Evolutionary conservation across 495 filamentous ascomycete genomes (phyloP).

Genomic region (Terfezia claveryi): DNA sequence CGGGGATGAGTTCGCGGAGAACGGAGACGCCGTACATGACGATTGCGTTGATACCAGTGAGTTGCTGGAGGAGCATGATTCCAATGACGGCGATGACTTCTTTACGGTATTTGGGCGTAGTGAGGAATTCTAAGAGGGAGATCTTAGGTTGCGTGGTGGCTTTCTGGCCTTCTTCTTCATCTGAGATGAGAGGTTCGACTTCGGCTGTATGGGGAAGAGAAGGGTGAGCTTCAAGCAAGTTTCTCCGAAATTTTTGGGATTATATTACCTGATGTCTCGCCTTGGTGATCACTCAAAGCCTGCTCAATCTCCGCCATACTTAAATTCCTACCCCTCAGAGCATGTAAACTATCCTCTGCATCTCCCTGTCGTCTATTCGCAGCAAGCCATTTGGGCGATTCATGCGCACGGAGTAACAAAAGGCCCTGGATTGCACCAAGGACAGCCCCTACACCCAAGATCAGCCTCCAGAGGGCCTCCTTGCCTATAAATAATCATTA

Average conservation of each 20-base stretch:
- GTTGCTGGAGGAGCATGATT: slow-evolving; percentile 82
- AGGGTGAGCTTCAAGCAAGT: too few relatives aligned
- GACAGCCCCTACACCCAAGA: slow-evolving; percentile 49
- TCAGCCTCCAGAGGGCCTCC: slow-evolving; percentile 57
- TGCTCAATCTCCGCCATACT: slow-evolving; percentile 40
- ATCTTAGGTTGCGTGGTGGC: neutral
- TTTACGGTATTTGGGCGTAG: slow-evolving; percentile 34
- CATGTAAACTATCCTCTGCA: slow-evolving; percentile 46
- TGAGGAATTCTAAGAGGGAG: slow-evolving; percentile 4
- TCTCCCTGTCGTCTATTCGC: slow-evolving; percentile 35
- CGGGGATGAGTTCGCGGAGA: slow-evolving; percentile 50
- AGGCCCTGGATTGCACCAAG: slow-evolving; percentile 43
- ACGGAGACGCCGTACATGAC: slow-evolving; percentile 95
- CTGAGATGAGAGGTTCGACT: too few relatives aligned
- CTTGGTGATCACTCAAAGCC: slow-evolving; percentile 36
- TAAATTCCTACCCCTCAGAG: slow-evolving; percentile 37
- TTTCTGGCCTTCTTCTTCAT: too few relatives aligned
- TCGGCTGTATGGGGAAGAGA: too few relatives aligned
- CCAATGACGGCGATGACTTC: slow-evolving; percentile 68
- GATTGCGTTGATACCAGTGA: slow-evolving; percentile 86
- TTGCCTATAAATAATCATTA: slow-evolving; percentile 2
- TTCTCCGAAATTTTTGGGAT: neutral
- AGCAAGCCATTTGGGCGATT: slow-evolving; percentile 72
- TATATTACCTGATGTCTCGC: slow-evolving; percentile 8
- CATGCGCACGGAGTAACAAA: slow-evolving; percentile 47